Base-by-base conservation (phyloP, 2,329 filamentous ascomycete species). In the Alternaria brassicicola region DNA sequence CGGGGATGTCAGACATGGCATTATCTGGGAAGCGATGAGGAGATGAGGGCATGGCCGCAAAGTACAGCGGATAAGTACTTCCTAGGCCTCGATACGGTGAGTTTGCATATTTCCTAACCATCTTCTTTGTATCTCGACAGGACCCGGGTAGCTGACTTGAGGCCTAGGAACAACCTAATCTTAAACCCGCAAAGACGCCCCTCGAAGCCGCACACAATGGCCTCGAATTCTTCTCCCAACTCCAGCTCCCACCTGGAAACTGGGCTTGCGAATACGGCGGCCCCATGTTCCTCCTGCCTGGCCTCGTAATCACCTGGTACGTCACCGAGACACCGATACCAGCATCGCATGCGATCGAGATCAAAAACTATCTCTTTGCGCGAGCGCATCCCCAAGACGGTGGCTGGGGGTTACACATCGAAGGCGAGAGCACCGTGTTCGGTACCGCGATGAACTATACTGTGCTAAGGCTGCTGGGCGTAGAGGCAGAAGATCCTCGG, bases 211-310 rank as follows among this genome's bases (percentile, higher is more conserved):
- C 92, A 3, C 82, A 84, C 59, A 99, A 99, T 79, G 93, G 90
- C 35, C 84, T 98, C 52, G 82, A 86, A 3, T 98, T 97, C 82
- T 97, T 96, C 80, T 91, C 93, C 56, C 86, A 94, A 63, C 85
- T 98, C 23, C 95, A 99, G 76, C 84, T 97, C 1, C 88, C 89
- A 13, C 89, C 92, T 1, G 95, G 95, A 5, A 92, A 97, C 73
- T 99, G 95, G 95, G 95, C 85, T 5, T 98, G 94, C 80, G 95
- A 99, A 76, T 99, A 99, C 80, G 95, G 95, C 53, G 95, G 95
- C 0, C 95, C 95, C 4, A 94, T 97, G 91, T 99, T 99, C 74
- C 85, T 98, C 36, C 83, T 98, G 1, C 92, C 94, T 0, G 92
- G 94, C 42, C 76, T 97, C 21, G 87, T 97, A 61, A 87, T 96